Base-by-base conservation (phyloP, 768 basidiomycete species). In the Mrakia blollopis region DNA sequence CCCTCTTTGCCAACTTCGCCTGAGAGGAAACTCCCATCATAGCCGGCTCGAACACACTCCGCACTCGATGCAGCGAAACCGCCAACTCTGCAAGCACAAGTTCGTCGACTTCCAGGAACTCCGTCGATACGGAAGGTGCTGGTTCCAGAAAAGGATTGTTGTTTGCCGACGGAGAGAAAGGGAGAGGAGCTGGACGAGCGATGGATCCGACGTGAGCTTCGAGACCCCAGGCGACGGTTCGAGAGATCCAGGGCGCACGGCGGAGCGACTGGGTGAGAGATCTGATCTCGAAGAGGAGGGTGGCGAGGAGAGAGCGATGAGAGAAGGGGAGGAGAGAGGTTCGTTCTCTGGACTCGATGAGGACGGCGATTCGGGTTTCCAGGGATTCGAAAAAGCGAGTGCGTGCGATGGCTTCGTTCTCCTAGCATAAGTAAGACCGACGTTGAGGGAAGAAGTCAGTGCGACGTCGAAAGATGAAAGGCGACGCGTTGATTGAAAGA, bases 221-320 rank as follows among this genome's bases (percentile, higher is more conserved):
- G 21, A 80, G 39, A 5, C 80, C 78, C 86, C 86, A 86, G 7
- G 79, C 73, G 18, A 84, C 79, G 8, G 83, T 71, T 52, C 76
- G 78, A 50, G 74, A 60, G 37, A 83, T 65, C 84, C 84, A 84
- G 11, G 79, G 71, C 3, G 81, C 79, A 18, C 83, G 82, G 82
- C 89, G 91, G 37, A 89, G 81, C 0, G 90, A 91, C 69, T 88
- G 86, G 0, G 88, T 89, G 9, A 90, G 80, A 8, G 91, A 83
- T 72, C 91, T 85, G 50, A 91, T 87, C 80, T 91, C 89, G 2
- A 88, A 85, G 71, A 92, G 87, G 9, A 93, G 82, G 28, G 88
- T 85, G 75, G 86, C 87, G 72, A 91, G 86, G 32, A 92, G 83
- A 69, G 89, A 83, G 44, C 90, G 84, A 65, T 90, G 89, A 1